Evolutionary conservation across 2,329 filamentous ascomycete genomes (phyloP), one percentile per base, ranked within the genome.

Genomic region (Thelonectria blattea): DNA sequence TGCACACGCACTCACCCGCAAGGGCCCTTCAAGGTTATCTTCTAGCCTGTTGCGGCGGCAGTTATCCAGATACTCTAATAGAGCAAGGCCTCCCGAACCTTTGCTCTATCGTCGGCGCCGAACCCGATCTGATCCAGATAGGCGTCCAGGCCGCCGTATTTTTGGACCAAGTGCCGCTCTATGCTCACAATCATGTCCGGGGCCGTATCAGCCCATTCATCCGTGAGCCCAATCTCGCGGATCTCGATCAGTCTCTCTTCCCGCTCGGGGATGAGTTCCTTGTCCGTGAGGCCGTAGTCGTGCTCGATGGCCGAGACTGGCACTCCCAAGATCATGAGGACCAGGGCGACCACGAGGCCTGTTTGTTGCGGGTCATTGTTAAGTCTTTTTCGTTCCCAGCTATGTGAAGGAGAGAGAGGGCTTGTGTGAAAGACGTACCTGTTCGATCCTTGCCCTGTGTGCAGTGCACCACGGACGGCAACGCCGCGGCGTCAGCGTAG

Each of bases 361-460:
- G 87, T 93, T n/a, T n/a, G n/a, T n/a, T n/a, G n/a, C n/a, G n/a
- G n/a, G n/a, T n/a, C n/a, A n/a, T n/a, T n/a, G n/a, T n/a, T n/a
- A n/a, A n/a, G n/a, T n/a, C n/a, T n/a, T n/a, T n/a, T n/a, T n/a
- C n/a, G n/a, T n/a, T n/a, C n/a, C n/a, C n/a, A n/a, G n/a, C n/a
- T n/a, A n/a, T n/a, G n/a, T n/a, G n/a, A n/a, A n/a, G n/a, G n/a
- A n/a, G n/a, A n/a, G n/a, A n/a, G n/a, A n/a, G n/a, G n/a, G n/a
- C n/a, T n/a, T n/a, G n/a, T n/a, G n/a, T n/a, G n/a, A n/a, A n/a
- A n/a, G 8, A 17, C 18, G 52, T 61, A 74, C 75, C 75, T 56
- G 77, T 79, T 2, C 93, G 85, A 71, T 96, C 93, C 73, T 96
- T 97, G 59, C 93, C 93, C 70, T 96, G 92, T 1, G 92, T 95